These are phyloP conservation scores for Lentinula raphanica DNA, from an alignment of 768 basidiomycete genomes.

Conservation along the genomic window DNA sequence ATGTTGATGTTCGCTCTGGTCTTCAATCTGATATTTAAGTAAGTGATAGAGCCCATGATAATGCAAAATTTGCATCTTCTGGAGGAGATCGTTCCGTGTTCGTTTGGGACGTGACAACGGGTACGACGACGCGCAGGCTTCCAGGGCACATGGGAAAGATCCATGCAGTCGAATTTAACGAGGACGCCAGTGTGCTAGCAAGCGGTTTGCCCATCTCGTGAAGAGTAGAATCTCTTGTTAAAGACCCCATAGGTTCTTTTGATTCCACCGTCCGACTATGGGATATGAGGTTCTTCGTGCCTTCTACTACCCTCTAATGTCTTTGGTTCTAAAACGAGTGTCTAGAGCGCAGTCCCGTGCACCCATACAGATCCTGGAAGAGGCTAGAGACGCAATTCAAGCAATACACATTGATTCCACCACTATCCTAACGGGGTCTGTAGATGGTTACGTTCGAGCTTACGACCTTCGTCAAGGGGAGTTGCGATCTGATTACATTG, in stretches of 20 bases:
- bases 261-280: conserved; percentile 88
- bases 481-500: conserved; percentile 83
- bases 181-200: conserved; percentile 80
- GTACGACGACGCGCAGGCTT: conserved; percentile 75
- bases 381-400: conserved; percentile 85
- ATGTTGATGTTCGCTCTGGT: conserved; percentile 21
- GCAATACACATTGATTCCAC: conserved; percentile 63
- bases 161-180: conserved; percentile 85
- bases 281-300: conserved; percentile 71
- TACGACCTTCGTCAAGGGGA: conserved; percentile 96
- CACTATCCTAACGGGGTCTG: conserved; percentile 74
- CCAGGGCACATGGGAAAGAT: conserved; percentile 90
- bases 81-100: conserved; percentile 93
- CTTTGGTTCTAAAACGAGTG: not conserved
- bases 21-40: not conserved
- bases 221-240: not conserved
- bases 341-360: conserved; percentile 74
- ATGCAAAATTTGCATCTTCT: conserved; percentile 88
- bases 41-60: conserved; percentile 73
- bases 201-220: conserved; percentile 51
- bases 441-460: conserved; percentile 88
- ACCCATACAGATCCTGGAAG: conserved; percentile 87
- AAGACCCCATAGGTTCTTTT: conserved; percentile 62
- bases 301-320: not conserved
- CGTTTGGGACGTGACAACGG: conserved; percentile 92